Base-by-base conservation (phyloP, 2,329 filamentous ascomycete species). In the Talaromyces amestolkiae region DNA sequence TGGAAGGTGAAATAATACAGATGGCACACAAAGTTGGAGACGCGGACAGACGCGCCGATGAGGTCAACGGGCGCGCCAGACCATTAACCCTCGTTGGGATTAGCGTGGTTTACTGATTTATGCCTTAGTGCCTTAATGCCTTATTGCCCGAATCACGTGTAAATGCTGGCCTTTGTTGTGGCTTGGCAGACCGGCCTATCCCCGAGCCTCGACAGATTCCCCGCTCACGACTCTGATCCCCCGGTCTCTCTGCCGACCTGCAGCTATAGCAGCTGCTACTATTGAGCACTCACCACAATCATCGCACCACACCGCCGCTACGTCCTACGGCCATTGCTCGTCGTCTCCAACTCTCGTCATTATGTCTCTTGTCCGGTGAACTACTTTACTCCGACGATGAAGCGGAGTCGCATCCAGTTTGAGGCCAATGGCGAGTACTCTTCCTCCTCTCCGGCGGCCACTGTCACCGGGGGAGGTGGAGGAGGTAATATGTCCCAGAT, bases 341-440 rank as follows among this genome's bases (percentile, higher is more conserved):
- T 60, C 58, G 39, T 41, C 37, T 31, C 11, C 3, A 54, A 31
- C 19, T 31, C 11, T 22, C 60, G 22, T 62, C 60, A 43, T 24
- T 35, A 58, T 63, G 61, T 58, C 61, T 24, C 24, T 56, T 17
- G 39, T 15, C 37, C 37, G 61, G 51, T 63, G 6, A 54, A 63
- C 19, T 45, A 22, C 37, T 17, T 27, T 59, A 27, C 56, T 45
- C 68, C 54, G 43, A 71, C 64, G n/a, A 78, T 78, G 76, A 78
- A 78, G 73, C 75, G 76, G 66, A 78, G 70, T 71, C 76, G 72
- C 68, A 73, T 74, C 61, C 74, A 77, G 37, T 77, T 78, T 63
- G 76, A 78, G 69, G 69, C 69, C 67, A 75, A 75, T 73, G 75
- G 74, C 53, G 75, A 78, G 67, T 68, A 70, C 43, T 76, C 76